These are phyloP conservation scores for Hysterium pulicare DNA, from an alignment of 2,329 filamentous ascomycete genomes.

Conservation along the genomic window DNA sequence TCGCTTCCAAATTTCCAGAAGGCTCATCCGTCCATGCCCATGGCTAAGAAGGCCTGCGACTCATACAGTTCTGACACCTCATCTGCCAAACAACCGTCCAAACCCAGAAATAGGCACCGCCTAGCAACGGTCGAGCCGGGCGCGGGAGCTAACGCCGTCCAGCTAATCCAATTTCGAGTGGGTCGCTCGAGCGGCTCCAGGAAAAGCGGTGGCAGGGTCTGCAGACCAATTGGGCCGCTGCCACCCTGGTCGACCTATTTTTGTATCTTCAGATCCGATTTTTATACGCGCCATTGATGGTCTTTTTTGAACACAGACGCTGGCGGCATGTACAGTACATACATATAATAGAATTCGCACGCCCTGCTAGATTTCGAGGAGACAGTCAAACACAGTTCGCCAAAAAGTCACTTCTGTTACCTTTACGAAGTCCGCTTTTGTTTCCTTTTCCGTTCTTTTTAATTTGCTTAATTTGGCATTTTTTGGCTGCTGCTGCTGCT, in stretches of 20 bases:
- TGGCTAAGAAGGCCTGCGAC: too few species aligned
- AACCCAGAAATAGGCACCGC: constrained; percentile 2
- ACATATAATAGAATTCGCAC: too few species aligned
- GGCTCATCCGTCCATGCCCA: too few species aligned
- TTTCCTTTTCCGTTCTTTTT: not conserved
- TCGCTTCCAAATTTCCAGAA: too few species aligned
- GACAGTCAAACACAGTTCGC: too few species aligned
- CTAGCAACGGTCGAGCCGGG: too few species aligned
- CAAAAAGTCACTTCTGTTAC: too few species aligned
- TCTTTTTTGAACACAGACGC: too few species aligned
- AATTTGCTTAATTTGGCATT: not conserved
- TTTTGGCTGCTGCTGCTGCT: not conserved
- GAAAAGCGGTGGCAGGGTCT: too few species aligned
- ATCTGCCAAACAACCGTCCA: not conserved
- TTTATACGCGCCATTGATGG: constrained; percentile 1
- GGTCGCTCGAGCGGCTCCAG: constrained; percentile 2
- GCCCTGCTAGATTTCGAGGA: too few species aligned
- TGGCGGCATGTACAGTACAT: too few species aligned
- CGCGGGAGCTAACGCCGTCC: constrained; percentile 3
- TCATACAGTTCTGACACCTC: not conserved
- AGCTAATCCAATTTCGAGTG: not conserved
- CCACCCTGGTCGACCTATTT: not conserved
- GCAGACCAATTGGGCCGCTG: constrained; percentile 1
- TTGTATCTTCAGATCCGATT: not conserved
- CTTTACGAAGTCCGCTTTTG: too few species aligned